Base-by-base conservation (phyloP, 306 rosid species). In the Cicer bijugum region DNA sequence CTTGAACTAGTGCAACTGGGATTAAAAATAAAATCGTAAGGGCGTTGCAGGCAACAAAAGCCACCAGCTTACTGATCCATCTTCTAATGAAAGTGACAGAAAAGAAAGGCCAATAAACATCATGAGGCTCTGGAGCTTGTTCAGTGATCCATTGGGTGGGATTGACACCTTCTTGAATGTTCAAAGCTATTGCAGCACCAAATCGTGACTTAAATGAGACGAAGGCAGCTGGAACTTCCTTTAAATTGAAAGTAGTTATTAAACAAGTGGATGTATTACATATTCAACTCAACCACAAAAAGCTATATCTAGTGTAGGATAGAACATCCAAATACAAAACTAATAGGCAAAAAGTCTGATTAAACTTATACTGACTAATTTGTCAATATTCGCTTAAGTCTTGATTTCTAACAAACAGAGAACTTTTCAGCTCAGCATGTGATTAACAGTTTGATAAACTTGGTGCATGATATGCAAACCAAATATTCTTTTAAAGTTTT, bases 71-170 rank as follows among this genome's bases (percentile, higher is more conserved):
- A 82, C 79, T 61, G 68, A 92, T 76, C 96, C 89, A 89, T 85
- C 90, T 82, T 68, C 81, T 81, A 62, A 85, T 63, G 78, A 86
- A 86, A 7, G 96, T 84, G 44, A 86, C 71, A 56, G 96, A 81
- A 80, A 92, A 92, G 89, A 89, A 92, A 67, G 91, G 89, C 97
- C 96, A 92, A 80, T 89, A 80, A 68, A 92, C 91, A 40, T 89
- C 97, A 12, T 56, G 83, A 61, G 96, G 97, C 66, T 92, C 96
- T 6, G 97, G 97, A 67, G 97, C 93, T 78, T 64, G 78, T 86
- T 89, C 96, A 6, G 93, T 85, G 68, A 84, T 65, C 97, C 97
- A 89, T 78, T 92, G 83, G 10, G 85, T 89, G 67, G 97, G 96
- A 55, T 92, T 84, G 23, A 83, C 70, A 40, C 93, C 89, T 84